These are phyloP conservation scores for Calocera cornea DNA, from an alignment of 768 basidiomycete genomes.

Conservation along the genomic window DNA sequence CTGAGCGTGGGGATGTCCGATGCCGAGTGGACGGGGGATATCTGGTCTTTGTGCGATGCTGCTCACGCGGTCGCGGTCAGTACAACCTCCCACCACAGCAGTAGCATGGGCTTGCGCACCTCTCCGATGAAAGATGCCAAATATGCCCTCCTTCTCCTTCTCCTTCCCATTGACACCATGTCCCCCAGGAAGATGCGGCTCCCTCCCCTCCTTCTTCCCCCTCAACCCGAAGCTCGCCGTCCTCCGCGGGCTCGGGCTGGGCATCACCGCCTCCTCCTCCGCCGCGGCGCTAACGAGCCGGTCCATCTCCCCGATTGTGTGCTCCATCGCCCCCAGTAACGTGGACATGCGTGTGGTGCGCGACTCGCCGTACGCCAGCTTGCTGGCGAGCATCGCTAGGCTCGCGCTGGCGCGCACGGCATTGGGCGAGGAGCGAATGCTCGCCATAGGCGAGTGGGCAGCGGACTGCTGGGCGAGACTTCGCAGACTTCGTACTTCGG, in stretches of 20 bases:
- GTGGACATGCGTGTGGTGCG: not conserved
- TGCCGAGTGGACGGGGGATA: not conserved
- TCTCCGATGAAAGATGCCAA: conserved; percentile 47
- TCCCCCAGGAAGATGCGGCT: not conserved
- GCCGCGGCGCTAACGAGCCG: conserved; percentile 37
- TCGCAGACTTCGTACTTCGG: conserved; percentile 22
- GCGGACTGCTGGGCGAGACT: conserved; percentile 24
- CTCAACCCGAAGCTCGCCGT: conserved; percentile 8
- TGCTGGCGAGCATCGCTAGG: not conserved
- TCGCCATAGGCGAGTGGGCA: conserved; percentile 20
- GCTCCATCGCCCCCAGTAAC: not conserved
- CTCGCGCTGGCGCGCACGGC: not conserved
- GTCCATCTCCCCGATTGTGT: conserved; percentile 21
- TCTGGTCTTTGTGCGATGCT: not conserved
- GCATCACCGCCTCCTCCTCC: conserved; percentile 49
- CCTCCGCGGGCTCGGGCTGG: not conserved
- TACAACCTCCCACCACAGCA: conserved; percentile 12
- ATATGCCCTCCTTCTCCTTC: conserved; percentile 26
- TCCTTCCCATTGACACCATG: conserved; percentile 9
- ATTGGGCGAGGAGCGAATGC: not conserved
- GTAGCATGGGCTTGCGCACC: conserved; percentile 28
- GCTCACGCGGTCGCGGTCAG: conserved; percentile 16
- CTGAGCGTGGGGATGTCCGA: not conserved
- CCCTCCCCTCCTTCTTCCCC: conserved; percentile 8
- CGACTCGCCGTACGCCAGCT: not conserved